Percentiles rank a stretch among this genome's conserved stretches.
Evolutionary conservation across 108 stramenopile species (phyloP).

Genomic region (Pseudonitzschia multistriata): DNA sequence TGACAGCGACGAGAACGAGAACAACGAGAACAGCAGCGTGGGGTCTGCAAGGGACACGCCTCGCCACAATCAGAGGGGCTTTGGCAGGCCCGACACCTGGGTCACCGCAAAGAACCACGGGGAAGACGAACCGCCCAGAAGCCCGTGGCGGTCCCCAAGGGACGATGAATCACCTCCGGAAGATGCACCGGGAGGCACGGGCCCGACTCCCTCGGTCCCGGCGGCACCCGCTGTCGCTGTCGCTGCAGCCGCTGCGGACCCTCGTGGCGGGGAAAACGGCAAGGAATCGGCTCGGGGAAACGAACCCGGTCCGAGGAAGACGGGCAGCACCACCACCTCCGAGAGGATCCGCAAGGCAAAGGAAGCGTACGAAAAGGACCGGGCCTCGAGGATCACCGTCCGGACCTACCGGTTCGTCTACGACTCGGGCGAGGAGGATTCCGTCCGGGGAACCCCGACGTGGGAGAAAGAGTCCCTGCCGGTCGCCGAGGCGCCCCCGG

Average conservation of each 20-base stretch:
- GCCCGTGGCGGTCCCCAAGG: neutral
- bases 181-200: neutral
- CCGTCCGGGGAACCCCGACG: neutral
- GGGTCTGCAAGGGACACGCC: neutral
- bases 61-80: slow-evolving; percentile 4
- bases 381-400: no score
- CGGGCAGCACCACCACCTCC: no score
- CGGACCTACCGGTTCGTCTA: neutral
- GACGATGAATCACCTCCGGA: neutral
- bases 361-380: neutral
- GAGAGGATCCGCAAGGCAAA: no score
- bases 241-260: neutral
- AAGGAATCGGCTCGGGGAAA: neutral
- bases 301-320: no score
- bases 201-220: no score
- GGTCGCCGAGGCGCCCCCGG: neutral
- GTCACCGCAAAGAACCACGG: neutral
- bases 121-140: neutral
- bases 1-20: no score
- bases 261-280: neutral
- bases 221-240: no score
- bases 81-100: neutral
- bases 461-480: neutral
- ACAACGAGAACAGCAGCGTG: no score
- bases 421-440: neutral